These are phyloP conservation scores for Pyrus bretschneideri DNA, from an alignment of 306 rosid species.

Conservation along the genomic window DNA sequence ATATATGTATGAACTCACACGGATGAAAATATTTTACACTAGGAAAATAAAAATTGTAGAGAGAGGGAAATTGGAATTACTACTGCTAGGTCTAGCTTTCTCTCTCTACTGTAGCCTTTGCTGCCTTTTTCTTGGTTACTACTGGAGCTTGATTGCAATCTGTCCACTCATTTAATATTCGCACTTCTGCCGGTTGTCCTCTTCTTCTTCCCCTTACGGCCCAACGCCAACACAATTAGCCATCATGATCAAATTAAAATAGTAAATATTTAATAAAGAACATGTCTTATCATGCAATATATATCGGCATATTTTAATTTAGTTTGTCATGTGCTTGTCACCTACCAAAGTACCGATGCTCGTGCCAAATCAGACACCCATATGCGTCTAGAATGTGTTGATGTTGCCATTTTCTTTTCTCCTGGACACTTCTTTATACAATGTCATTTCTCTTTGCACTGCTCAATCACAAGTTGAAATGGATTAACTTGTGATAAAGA, in stretches of 20 bases:
- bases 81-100: neutral
- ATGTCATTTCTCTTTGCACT: neutral
- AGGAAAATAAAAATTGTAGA: neutral
- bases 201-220: slow-evolving; percentile 7
- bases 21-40: neutral
- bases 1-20: neutral
- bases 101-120: neutral
- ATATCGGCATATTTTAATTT: neutral
- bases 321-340: neutral
- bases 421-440: neutral
- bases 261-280: neutral
- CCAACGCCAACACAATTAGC: neutral
- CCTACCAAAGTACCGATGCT: neutral
- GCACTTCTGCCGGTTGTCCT: slow-evolving; percentile 27
- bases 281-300: neutral
- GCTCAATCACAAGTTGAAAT: neutral
- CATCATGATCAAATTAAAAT: neutral
- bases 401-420: neutral
- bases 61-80: slow-evolving; percentile 23
- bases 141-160: slow-evolving; percentile 44
- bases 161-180: slow-evolving; percentile 61
- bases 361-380: neutral
- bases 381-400: neutral
- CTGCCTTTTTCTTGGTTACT: slow-evolving; percentile 11
- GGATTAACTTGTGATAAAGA: neutral